Conservation (phyloP, 768 basidiomycete species). For the Lyophyllum decastes region DNA sequence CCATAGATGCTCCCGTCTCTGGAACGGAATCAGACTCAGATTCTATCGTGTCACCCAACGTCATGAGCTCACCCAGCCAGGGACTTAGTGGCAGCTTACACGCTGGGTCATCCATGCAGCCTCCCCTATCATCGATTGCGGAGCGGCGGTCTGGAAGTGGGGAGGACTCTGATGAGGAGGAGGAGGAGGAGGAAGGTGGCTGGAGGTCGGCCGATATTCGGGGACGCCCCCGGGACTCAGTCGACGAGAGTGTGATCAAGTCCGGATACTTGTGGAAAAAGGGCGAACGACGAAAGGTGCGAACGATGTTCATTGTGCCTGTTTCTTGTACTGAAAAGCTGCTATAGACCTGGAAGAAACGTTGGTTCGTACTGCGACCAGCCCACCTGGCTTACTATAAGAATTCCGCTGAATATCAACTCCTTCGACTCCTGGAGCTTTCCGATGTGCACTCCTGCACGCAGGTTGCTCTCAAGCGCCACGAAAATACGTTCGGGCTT, state of each 20-base stretch:
- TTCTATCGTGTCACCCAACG: conserved; percentile 61
- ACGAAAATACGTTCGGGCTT: conserved; percentile 86
- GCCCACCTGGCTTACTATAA: conserved; percentile 97
- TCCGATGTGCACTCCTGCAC: conserved; percentile 90
- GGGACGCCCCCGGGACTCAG: conserved; percentile 45
- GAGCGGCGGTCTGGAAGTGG: conserved; percentile 71
- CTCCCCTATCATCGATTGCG: conserved; percentile 74
- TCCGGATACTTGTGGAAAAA: conserved; percentile 97
- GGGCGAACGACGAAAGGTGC: conserved; percentile 93
- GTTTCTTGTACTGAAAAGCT: conserved; percentile 3
- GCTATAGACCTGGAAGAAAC: conserved; percentile 95
- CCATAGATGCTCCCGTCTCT: conserved; percentile 42
- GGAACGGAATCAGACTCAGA: conserved; percentile 90
- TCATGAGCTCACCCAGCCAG: conserved; percentile 39
- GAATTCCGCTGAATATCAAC: conserved; percentile 90
- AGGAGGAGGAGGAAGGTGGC: conserved; percentile 63
- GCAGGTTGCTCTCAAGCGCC: conserved; percentile 84
- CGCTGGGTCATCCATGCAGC: conserved; percentile 39
- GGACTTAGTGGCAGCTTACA: conserved; percentile 24
- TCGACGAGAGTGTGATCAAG: conserved; percentile 77
- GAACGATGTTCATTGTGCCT: conserved; percentile 21
- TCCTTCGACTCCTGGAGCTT: conserved; percentile 85
- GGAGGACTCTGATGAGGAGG: conserved; percentile 81
- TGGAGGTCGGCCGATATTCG: conserved; percentile 58
- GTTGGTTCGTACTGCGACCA: conserved; percentile 95